These are phyloP conservation scores for Pseudogymnoascus sp. DNA, from an alignment of 2,329 filamentous ascomycete species.

Conservation along the genomic window DNA sequence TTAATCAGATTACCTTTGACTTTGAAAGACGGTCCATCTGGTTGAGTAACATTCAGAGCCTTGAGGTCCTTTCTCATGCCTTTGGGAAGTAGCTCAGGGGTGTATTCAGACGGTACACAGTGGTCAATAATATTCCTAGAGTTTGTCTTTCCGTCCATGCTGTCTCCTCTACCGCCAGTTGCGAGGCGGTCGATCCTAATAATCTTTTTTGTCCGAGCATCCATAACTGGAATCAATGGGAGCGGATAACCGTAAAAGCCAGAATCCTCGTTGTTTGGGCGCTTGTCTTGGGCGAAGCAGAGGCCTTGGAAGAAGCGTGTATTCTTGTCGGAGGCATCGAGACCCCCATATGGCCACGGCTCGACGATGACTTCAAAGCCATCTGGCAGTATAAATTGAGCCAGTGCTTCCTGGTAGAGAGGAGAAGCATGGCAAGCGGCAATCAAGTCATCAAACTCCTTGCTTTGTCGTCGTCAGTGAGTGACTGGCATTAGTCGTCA, in stretches of 20 bases:
- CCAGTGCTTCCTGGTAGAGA: conserved; percentile 42
- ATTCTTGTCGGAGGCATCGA: conserved; percentile 38
- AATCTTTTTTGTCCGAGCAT: not conserved
- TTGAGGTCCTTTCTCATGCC: conserved; percentile 42
- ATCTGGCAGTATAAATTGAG: conserved; percentile 44
- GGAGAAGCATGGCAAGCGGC: conserved; percentile 44
- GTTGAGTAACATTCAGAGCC: conserved; percentile 53
- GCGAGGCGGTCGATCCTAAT: not conserved
- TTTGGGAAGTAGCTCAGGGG: conserved; percentile 33
- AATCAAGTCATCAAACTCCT: conserved; percentile 39
- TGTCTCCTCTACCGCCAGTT: not conserved
- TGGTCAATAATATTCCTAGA: not conserved
- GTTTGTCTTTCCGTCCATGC: not conserved
- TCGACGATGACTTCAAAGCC: conserved; percentile 47
- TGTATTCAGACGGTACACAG: not conserved
- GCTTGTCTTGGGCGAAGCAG: conserved; percentile 42
- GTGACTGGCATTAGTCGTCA: conserved; percentile 15
- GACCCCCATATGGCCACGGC: conserved; percentile 50
- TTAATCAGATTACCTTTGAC: conserved; percentile 37
- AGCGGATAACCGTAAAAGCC: conserved; percentile 46
- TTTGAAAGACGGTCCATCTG: conserved; percentile 53
- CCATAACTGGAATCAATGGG: conserved; percentile 30
- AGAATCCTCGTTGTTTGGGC: conserved; percentile 43
- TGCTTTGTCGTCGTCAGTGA: conserved; percentile 28
- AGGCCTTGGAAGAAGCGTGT: conserved; percentile 45